These are phyloP conservation scores for Boletus sp. DNA, from an alignment of 768 basidiomycete genomes.

Conservation along the genomic window DNA sequence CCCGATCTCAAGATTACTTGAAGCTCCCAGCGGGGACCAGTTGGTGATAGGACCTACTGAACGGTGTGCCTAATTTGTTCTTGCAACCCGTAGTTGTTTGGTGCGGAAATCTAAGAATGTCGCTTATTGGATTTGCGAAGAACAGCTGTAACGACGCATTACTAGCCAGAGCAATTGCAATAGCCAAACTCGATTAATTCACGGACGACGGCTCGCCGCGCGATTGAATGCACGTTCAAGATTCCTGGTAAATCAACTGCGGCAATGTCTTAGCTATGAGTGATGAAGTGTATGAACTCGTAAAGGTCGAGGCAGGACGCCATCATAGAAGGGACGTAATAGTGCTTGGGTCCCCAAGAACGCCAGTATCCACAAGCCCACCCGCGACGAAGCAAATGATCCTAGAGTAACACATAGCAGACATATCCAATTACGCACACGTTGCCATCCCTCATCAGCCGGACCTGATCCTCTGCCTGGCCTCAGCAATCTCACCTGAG, in stretches of 20 bases:
- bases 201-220: slow-evolving; percentile 23
- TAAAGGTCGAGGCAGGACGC: slow-evolving; percentile 23
- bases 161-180: slow-evolving; percentile 26
- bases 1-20: slow-evolving; percentile 24
- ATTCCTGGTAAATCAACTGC: slow-evolving; percentile 29
- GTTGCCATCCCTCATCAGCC: slow-evolving; percentile 22
- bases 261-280: slow-evolving; percentile 26
- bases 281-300: slow-evolving; percentile 28
- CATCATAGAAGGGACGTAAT: slow-evolving; percentile 30
- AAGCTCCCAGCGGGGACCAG: slow-evolving; percentile 20
- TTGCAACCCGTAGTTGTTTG: slow-evolving; percentile 21
- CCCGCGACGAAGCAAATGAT: slow-evolving; percentile 22
- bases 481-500: slow-evolving; percentile 28
- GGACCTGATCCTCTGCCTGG: slow-evolving; percentile 35
- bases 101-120: slow-evolving; percentile 27
- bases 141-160: slow-evolving; percentile 26
- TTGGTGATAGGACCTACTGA: slow-evolving; percentile 33
- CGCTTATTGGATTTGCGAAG: slow-evolving; percentile 31
- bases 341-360: slow-evolving; percentile 22
- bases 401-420: slow-evolving; percentile 23
- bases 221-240: slow-evolving; percentile 27
- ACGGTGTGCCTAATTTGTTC: slow-evolving; percentile 33
- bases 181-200: slow-evolving; percentile 36
- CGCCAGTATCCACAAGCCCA: slow-evolving; percentile 14
- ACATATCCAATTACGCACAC: slow-evolving; percentile 22